These are phyloP conservation scores for Pseudogymnoascus sp. DNA, from an alignment of 2,329 filamentous ascomycete species.

Conservation along the genomic window DNA sequence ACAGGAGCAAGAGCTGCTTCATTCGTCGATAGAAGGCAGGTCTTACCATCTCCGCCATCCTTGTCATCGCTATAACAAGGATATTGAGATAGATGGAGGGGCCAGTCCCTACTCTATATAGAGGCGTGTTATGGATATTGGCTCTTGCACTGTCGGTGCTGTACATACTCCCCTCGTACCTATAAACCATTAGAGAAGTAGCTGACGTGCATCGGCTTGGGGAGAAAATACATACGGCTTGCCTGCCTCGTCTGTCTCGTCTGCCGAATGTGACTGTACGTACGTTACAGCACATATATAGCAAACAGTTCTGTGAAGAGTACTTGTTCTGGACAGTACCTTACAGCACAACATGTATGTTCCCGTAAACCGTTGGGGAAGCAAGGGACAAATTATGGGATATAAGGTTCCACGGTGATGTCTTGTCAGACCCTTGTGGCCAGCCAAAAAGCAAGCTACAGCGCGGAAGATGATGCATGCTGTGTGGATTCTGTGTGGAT, in stretches of 20 bases:
- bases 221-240: neutral
- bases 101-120: neutral
- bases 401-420: neutral
- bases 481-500: neutral
- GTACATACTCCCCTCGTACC: neutral
- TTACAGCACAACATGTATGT: neutral
- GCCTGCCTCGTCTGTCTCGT: neutral
- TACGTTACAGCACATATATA: neutral
- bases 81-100: neutral
- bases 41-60: neutral
- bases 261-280: neutral
- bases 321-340: neutral
- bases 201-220: neutral
- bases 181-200: neutral
- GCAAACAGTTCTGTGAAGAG: neutral
- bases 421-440: neutral
- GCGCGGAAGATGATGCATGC: neutral
- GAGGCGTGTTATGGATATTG: neutral
- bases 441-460: neutral
- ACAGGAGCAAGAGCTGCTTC: neutral
- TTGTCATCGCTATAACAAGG: neutral
- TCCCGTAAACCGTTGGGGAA: neutral
- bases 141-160: neutral
- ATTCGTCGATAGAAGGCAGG: neutral
- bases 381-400: neutral